phyloP scores from a whole-genome alignment of 2,329 filamentous ascomycete species.

The Aspergillus udagawae region DNA sequence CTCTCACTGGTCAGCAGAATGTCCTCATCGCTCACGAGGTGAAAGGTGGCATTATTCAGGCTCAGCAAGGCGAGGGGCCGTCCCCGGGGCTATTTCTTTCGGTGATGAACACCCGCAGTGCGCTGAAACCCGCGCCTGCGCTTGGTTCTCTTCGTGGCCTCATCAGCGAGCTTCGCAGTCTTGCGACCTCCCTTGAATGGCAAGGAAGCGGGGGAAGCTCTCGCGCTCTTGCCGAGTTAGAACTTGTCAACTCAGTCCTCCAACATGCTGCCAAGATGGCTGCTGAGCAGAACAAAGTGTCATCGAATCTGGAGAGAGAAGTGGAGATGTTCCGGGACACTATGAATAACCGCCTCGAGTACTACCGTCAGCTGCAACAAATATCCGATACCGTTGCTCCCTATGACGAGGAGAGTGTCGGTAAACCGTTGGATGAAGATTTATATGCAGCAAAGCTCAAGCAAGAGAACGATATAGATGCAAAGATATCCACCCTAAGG shows the following conservation, averaged over 20 bases:
- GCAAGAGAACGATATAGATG: constrained; percentile 51
- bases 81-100: constrained; percentile 61
- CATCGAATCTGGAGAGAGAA: constrained; percentile 57
- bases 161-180: constrained; percentile 64
- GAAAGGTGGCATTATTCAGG: constrained; percentile 56
- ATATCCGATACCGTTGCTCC: constrained; percentile 85
- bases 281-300: constrained; percentile 50
- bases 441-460: constrained; percentile 42
- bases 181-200: constrained; percentile 58
- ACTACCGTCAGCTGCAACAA: constrained; percentile 82
- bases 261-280: constrained; percentile 53
- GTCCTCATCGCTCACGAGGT: constrained; percentile 70
- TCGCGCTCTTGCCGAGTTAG: constrained; percentile 60
- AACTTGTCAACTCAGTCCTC: constrained; percentile 62
- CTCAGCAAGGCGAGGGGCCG: constrained; percentile 63
- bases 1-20: constrained; percentile 74
- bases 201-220: constrained; percentile 51
- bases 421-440: constrained; percentile 52
- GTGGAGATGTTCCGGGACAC: constrained; percentile 69
- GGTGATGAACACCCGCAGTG: constrained; percentile 44
- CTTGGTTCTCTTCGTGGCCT: constrained; percentile 66
- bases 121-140: constrained; percentile 42
- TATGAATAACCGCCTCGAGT: constrained; percentile 84
- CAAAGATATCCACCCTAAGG: constrained; percentile 59
- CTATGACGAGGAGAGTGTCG: constrained; percentile 60